Conservation (phyloP, 768 basidiomycete genomes). For the Calocera cornea region DNA sequence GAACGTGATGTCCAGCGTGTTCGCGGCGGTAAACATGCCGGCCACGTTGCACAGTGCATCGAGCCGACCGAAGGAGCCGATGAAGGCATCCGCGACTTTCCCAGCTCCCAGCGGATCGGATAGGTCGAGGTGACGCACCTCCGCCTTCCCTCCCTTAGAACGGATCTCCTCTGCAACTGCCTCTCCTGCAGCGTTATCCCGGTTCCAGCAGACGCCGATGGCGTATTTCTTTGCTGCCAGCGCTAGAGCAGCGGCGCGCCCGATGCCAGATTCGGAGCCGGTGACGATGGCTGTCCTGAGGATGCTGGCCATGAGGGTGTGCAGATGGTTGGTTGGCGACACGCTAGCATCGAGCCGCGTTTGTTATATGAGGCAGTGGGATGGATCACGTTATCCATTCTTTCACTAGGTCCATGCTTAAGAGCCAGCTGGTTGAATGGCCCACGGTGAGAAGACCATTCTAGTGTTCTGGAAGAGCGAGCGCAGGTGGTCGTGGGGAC, state of each 20-base stretch:
- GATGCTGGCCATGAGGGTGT: too few relatives aligned
- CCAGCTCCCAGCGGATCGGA: neutral
- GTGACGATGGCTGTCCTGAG: slow-evolving; percentile 30
- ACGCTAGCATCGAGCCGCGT: too few relatives aligned
- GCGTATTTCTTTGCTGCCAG: slow-evolving; percentile 37
- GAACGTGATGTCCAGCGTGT: neutral
- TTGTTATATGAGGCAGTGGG: too few relatives aligned
- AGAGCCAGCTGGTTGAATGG: too few relatives aligned
- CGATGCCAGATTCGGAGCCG: slow-evolving; percentile 36
- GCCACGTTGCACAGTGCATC: slow-evolving; percentile 6
- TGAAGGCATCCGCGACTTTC: neutral
- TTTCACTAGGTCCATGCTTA: too few relatives aligned
- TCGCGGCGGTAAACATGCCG: neutral
- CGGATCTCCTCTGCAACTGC: neutral
- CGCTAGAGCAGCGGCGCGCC: slow-evolving; percentile 34
- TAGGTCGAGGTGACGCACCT: neutral
- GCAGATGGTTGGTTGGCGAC: too few relatives aligned
- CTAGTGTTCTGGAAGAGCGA: too few relatives aligned
- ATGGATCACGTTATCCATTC: too few relatives aligned
- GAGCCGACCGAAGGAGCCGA: neutral
- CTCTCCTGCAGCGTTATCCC: neutral
- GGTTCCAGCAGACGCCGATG: slow-evolving; percentile 26
- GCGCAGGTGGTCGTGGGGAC: too few relatives aligned
- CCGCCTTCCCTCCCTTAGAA: neutral
- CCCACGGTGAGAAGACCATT: too few relatives aligned